Base-by-base conservation (phyloP, 768 basidiomycete genomes). In the Hericium erinaceus region DNA sequence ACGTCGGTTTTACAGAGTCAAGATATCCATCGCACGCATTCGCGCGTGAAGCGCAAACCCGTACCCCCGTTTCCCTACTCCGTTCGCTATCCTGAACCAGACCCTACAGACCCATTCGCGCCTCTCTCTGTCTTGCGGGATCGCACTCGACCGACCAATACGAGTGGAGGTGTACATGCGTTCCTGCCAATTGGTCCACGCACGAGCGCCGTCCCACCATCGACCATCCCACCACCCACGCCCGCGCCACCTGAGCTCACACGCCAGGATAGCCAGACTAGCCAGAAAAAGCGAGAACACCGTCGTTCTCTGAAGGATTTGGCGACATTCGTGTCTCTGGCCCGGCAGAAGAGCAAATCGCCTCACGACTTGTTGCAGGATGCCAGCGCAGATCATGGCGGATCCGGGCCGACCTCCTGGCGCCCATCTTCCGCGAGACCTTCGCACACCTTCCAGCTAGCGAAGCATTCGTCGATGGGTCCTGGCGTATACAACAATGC, bases 81-180 rank as follows among this genome's bases (percentile, higher is more conserved):
- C 10, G 65, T 75, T 55, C 74, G 80, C 41, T 89, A 87, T 67
- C 87, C 87, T 4, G 69, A 73, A 2, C 84, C 85, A 33, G 87
- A 89, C 69, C 85, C 84, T 20, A 66, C 64, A 16, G 85, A 89
- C 66, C 87, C 87, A 1, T 87, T 87, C 61, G 85, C 82, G 5
- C 80, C 87, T 0, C 78, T 89, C 46, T 79, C 80, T 65, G 80
- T 81, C 24, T 74, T 89, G 26, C 80, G 87, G 52, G 79, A 75
- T 59, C 78, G 84, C 56, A 61, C 56, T n/a, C 48, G 57, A 15
- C 58, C 62, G 3, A 38, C 52, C 4, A 58, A 53, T 12, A 44
- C 55, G 39, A 12, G 55, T 2, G 54, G 51, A 41, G 56, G 58
- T 41, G 16, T 22, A 4, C 22, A 55, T 41, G 44, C 20, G 5